These are phyloP conservation scores for Rhizopogon rudus DNA, from an alignment of 768 basidiomycete species.

Conservation along the genomic window DNA sequence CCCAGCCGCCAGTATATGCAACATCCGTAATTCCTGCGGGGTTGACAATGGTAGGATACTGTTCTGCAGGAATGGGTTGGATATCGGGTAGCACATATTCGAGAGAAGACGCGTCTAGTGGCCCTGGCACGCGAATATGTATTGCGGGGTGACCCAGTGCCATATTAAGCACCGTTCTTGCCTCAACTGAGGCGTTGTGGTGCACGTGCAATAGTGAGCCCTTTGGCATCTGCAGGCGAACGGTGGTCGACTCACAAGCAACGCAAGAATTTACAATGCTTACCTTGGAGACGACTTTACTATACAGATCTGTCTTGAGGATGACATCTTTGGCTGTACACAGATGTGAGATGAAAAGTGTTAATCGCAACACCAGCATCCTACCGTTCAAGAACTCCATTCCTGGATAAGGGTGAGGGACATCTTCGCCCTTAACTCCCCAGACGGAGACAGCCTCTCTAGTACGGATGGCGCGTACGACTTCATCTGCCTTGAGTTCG, in stretches of 20 bases:
- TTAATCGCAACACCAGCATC: background rate
- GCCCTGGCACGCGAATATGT: slow-evolving; percentile 28
- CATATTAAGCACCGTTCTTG: slow-evolving; percentile 27
- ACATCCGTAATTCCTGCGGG: slow-evolving; percentile 21
- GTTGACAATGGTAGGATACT: slow-evolving; percentile 4
- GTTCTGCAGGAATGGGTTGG: slow-evolving; percentile 22
- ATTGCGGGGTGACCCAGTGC: slow-evolving; percentile 35
- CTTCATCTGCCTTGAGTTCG: slow-evolving; percentile 49
- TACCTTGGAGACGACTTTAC: slow-evolving; percentile 31
- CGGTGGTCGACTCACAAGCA: too few relatives aligned
- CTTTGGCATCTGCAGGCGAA: slow-evolving; percentile 37
- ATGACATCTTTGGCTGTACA: slow-evolving; percentile 28
- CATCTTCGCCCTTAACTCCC: slow-evolving; percentile 42
- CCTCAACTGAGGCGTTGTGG: slow-evolving; percentile 37
- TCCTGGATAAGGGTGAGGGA: slow-evolving; percentile 65
- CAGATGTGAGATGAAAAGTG: background rate
- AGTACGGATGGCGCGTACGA: slow-evolving; percentile 48
- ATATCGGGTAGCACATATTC: slow-evolving; percentile 30
- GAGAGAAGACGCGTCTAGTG: slow-evolving; percentile 20
- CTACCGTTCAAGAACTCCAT: slow-evolving; percentile 72
- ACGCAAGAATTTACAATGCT: background rate
- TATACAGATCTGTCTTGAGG: slow-evolving; percentile 33
- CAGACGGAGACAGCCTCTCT: slow-evolving; percentile 53
- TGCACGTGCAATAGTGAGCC: slow-evolving; percentile 42
- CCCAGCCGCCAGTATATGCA: slow-evolving; percentile 30